Evolutionary conservation across 2,329 filamentous ascomycete genomes (phyloP).

Genomic region (Botrytis cinerea): DNA sequence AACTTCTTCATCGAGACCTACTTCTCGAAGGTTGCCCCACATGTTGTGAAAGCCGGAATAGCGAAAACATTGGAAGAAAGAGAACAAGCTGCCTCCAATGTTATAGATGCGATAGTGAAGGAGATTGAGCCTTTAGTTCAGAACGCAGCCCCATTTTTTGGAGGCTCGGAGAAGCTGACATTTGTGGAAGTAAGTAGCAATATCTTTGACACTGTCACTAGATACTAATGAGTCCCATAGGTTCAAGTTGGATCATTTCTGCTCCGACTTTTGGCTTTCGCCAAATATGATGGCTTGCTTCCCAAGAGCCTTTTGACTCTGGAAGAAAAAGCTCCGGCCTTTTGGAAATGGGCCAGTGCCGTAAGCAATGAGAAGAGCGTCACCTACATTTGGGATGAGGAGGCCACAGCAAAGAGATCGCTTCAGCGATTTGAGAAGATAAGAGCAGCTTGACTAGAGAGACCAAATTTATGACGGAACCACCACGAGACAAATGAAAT

Average conservation of each 20-base stretch:
- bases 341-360: slow-evolving; percentile 65
- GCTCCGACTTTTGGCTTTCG: slow-evolving; percentile 57
- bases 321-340: slow-evolving; percentile 60
- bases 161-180: slow-evolving; percentile 64
- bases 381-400: slow-evolving; percentile 60
- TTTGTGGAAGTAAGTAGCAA: slow-evolving; percentile 65
- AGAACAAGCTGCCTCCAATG: slow-evolving; percentile 53
- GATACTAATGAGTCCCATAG: slow-evolving; percentile 43
- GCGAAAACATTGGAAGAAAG: slow-evolving; percentile 42
- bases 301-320: slow-evolving; percentile 52
- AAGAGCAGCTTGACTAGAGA: slow-evolving; percentile 13
- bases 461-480: not conserved
- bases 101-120: slow-evolving; percentile 61
- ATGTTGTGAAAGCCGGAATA: slow-evolving; percentile 47
- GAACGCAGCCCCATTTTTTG: slow-evolving; percentile 61
- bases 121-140: slow-evolving; percentile 72
- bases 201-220: not conserved
- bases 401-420: slow-evolving; percentile 46
- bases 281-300: slow-evolving; percentile 56
- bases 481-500: not conserved
- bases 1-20: slow-evolving; percentile 73
- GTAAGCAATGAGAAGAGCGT: slow-evolving; percentile 66
- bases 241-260: slow-evolving; percentile 68
- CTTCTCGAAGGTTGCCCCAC: slow-evolving; percentile 58
- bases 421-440: slow-evolving; percentile 43